A percentile compares a stretch with the other conserved stretches of the same genome.
Evolutionary conservation across 1,139 yeast genomes (phyloP).

Genomic region (Kodamaea anthophila): DNA sequence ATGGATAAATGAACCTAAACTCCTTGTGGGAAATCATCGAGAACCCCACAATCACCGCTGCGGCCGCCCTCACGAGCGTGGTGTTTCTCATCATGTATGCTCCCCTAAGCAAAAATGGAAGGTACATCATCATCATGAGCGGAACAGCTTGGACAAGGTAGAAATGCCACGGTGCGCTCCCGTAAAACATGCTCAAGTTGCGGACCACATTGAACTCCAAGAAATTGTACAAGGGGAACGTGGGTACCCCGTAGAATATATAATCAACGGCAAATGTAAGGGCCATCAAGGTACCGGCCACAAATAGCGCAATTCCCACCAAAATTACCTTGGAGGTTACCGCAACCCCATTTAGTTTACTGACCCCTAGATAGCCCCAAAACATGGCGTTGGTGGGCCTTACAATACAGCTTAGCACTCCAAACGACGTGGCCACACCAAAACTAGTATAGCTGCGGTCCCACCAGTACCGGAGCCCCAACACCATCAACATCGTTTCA

Average conservation of each 20-base stretch:
- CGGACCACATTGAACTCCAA: constrained; percentile 69
- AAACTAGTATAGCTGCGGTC: constrained; percentile 13
- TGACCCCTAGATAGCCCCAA: constrained; percentile 60
- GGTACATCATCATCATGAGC: constrained; percentile 54
- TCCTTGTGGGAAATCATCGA: constrained; percentile 80
- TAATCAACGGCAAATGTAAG: constrained; percentile 43
- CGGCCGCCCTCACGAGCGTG: constrained; percentile 21
- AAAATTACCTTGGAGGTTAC: constrained; percentile 10
- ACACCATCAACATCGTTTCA: constrained; percentile 66
- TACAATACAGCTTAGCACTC: constrained; percentile 55
- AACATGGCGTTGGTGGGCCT: constrained; percentile 80
- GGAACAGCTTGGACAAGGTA: constrained; percentile 82
- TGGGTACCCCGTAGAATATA: constrained; percentile 49
- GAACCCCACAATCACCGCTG: constrained; percentile 45
- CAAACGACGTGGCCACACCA: constrained; percentile 31
- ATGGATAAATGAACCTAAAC: constrained; percentile 80
- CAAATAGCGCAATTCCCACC: constrained; percentile 10
- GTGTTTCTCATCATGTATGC: constrained; percentile 8
- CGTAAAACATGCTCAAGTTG: constrained; percentile 77
- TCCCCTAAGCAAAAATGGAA: constrained; percentile 46
- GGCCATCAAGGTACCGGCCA: constrained; percentile 19
- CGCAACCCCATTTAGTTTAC: constrained; percentile 16
- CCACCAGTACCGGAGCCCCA: constrained; percentile 76
- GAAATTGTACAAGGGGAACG: constrained; percentile 66
- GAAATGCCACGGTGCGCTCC: constrained; percentile 80